Evolutionary conservation across 495 filamentous ascomycete genomes (phyloP), one percentile per base, ranked within the genome.

Genomic region (Collariella sp.): DNA sequence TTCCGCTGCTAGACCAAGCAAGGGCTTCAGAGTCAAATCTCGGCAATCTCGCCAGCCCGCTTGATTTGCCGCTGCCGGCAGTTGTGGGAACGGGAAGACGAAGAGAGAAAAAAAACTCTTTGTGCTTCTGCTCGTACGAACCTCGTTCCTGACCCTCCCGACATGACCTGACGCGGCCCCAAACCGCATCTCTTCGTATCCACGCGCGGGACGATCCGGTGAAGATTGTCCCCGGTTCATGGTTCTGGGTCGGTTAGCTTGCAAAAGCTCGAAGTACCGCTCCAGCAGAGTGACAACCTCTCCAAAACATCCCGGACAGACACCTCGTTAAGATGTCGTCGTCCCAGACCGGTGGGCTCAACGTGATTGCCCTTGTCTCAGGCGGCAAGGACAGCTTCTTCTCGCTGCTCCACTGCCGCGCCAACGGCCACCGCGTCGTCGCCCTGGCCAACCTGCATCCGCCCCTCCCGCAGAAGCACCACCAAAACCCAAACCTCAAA

Each of bases 311-410:
- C 18, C 40, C 6, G 40, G 22, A 24, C 18, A 43, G 6, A 20
- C 40, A 10, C 33, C 19, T 13, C 20, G 34, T 20, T 12, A 35
- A 24, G 13, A 52, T 52, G 44, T 52, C 54, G 51, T 24, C 33
- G 34, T 20, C 46, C 19, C 45, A 42, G 13, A 5, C 42, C 22
- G 69, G 68, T 36, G 61, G 68, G 34, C 75, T 93, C 19, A 85
- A 91, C 52, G 93, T 96, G 47, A 88, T 98, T 58, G 90, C 87
- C 38, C 79, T 98, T 29, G 84, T 98, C 55, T 98, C 93, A 15
- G 93, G 93, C 54, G 93, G 93, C 39, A 98, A 98, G 71, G 93
- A 98, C 73, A 95, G 89, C 38, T 84, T 98, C 67, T 96, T 86
- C 74, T 90, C 89, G 1, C 77, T 96, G 57, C 81, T 96, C 44